These are phyloP conservation scores for Phytophthora colocasiae DNA, from an alignment of 352 stramenopile genomes.

Conservation along the genomic window DNA sequence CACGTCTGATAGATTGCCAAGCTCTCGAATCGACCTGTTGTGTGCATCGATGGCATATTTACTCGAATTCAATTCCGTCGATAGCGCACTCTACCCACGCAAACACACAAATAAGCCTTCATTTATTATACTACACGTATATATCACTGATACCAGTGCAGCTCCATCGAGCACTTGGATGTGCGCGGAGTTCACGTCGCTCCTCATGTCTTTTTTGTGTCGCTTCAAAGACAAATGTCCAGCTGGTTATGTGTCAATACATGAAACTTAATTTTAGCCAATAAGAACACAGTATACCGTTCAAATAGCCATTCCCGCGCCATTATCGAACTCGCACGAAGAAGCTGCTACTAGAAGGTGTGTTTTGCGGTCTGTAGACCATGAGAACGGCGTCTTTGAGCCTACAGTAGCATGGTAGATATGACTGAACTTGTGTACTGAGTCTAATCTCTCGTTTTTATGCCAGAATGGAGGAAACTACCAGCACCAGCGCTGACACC, in stretches of 20 bases:
- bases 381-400: not conserved
- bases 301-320: slow-evolving; percentile 32
- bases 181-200: slow-evolving; percentile 30
- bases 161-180: slow-evolving; percentile 49
- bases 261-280: slow-evolving; percentile 21
- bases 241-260: slow-evolving; percentile 12
- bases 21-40: slow-evolving; percentile 68
- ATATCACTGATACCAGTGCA: slow-evolving; percentile 35
- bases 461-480: slow-evolving; percentile 42
- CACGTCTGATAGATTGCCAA: slow-evolving; percentile 73
- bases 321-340: slow-evolving; percentile 19
- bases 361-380: not conserved
- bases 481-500: slow-evolving; percentile 28
- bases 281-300: slow-evolving; percentile 6
- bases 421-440: not conserved
- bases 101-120: not conserved
- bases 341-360: slow-evolving; percentile 26
- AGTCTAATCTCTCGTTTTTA: not conserved
- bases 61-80: slow-evolving; percentile 78
- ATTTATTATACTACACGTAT: not conserved
- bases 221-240: slow-evolving; percentile 22
- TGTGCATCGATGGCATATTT: slow-evolving; percentile 84
- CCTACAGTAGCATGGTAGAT: not conserved
- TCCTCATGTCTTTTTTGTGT: slow-evolving; percentile 31
- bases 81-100: slow-evolving; percentile 41